Evolutionary conservation across 2,329 filamentous ascomycete species (phyloP).

Genomic region (Colletotrichum sp.): DNA sequence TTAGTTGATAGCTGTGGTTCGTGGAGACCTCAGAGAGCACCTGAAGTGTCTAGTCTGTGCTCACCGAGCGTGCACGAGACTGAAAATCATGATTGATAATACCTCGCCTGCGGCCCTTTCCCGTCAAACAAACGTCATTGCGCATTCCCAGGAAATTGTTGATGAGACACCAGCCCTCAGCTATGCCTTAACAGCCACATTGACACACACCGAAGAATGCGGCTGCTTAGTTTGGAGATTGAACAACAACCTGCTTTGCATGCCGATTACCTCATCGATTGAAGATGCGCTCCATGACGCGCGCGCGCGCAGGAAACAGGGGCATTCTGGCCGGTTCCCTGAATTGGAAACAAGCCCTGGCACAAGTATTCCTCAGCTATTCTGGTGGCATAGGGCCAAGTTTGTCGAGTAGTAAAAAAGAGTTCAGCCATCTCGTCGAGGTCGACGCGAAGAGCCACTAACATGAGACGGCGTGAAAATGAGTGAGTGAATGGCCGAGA

Average conservation of each 20-base stretch:
- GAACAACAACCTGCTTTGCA: not conserved
- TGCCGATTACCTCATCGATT: not conserved
- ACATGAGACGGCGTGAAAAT: slow-evolving; percentile 11
- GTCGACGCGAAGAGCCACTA: slow-evolving; percentile 2
- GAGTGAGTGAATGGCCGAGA: not conserved
- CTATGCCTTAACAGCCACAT: not conserved
- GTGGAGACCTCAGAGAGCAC: not conserved
- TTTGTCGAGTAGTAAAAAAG: not conserved
- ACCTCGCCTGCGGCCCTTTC: not conserved
- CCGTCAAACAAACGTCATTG: not conserved
- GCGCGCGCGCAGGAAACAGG: not conserved
- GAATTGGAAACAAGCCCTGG: not conserved
- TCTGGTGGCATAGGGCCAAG: not conserved
- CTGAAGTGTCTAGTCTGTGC: not conserved
- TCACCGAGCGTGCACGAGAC: not conserved
- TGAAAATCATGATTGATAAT: not conserved
- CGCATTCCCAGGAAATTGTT: not conserved
- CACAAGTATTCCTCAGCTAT: not conserved
- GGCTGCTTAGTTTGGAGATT: not conserved
- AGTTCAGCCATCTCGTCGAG: not conserved
- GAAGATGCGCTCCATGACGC: not conserved
- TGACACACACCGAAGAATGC: not conserved
- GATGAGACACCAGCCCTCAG: not conserved
- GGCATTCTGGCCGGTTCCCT: not conserved
- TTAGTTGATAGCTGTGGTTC: not conserved